Conservation (phyloP, 2,329 filamentous ascomycete species). For the Exophiala viscosa region DNA sequence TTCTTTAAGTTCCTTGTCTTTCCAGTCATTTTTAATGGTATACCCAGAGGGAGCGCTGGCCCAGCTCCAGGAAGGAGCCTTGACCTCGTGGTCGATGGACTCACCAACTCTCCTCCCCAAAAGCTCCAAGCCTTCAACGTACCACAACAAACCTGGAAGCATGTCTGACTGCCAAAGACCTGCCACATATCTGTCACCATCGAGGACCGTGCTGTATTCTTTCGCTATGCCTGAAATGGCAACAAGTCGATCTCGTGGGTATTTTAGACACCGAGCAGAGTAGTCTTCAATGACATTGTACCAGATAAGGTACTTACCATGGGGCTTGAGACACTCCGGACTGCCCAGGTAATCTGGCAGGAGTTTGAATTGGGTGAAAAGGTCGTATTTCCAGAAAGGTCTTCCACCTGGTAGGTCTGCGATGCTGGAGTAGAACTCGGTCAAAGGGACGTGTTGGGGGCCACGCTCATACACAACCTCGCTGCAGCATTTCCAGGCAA, state of each 20-base stretch:
- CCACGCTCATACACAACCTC: not conserved
- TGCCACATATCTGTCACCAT: not conserved
- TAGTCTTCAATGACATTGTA: not conserved
- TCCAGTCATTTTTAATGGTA: not conserved
- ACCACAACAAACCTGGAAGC: constrained; percentile 1
- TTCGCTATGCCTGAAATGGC: not conserved
- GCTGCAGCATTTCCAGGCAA: not conserved
- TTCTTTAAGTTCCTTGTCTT: not conserved
- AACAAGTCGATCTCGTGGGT: not conserved
- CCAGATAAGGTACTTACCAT: not conserved
- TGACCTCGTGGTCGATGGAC: not conserved
- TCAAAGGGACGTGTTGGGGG: not conserved
- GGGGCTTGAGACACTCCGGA: not conserved
- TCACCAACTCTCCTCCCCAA: not conserved
- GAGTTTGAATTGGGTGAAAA: constrained; percentile 1
- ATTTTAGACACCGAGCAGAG: not conserved
- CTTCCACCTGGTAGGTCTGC: not conserved
- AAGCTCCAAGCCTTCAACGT: not conserved
- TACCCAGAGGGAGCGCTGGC: not conserved
- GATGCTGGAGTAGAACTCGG: not conserved
- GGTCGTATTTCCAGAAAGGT: not conserved
- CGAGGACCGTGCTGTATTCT: not conserved
- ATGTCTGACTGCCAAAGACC: not conserved
- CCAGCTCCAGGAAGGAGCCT: not conserved
- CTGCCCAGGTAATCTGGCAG: not conserved